Evolutionary conservation across 345 rosid genomes (phyloP), one percentile per base, ranked within the genome.

Genomic region (Brassica juncea): DNA sequence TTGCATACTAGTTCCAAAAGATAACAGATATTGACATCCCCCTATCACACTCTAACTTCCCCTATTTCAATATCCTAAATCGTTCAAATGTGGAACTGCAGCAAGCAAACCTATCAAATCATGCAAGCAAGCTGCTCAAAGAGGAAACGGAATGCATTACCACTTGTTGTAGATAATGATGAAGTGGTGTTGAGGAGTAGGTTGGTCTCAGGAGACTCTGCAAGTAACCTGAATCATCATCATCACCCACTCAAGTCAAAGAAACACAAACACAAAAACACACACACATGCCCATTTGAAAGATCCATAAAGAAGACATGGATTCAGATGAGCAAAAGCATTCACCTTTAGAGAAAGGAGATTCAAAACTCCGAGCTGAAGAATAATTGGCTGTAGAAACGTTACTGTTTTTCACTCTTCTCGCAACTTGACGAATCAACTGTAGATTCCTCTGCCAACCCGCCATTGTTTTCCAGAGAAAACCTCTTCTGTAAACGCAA

Each of bases 371-470:
- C 25, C 85, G 83, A 64, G 77, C 55, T 0, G 77, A 82, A 39
- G 86, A 76, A 68, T 75, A 81, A 60, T 57, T 77, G 27, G 86
- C 68, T 34, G 68, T 66, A 1, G 84, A 72, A 75, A 76, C 78
- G 82, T 73, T 69, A 70, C 58, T 72, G 14, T 70, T 77, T 73
- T 64, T 89, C 72, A 81, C 84, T 63, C 82, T 81, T 71, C 76
- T 87, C 64, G 84, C 86, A 68, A 85, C 82, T 49, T 81, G 90
- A 67, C 86, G 86, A 80, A 89, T 35, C 1, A 74, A 72, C 76
- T 84, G 96, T 39, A 94, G 76, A 81, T 88, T 82, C 77, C 90
- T 86, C 82, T 85, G 94, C 97, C 97, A 90, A 15, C 87, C 89
- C 82, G 85, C 90, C 98, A 90, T 90, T 77, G 34, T 74, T 75